Conservation (phyloP, 306 rosid genomes). For the Sesbania bispinosa region DNA sequence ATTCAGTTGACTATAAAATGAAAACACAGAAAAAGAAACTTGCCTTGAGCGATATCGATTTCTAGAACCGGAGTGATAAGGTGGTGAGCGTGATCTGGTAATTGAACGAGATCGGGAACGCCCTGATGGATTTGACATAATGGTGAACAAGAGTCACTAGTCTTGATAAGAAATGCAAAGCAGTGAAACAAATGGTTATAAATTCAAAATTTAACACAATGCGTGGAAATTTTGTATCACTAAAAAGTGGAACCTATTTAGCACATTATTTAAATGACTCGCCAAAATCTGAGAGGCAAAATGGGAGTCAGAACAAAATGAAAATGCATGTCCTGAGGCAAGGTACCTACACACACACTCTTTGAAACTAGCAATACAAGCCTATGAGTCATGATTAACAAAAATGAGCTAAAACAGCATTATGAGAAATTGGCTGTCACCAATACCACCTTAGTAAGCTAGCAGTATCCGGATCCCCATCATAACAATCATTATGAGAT, state of each 20-base stretch:
- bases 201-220: not conserved
- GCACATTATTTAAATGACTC: not conserved
- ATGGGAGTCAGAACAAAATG: not conserved
- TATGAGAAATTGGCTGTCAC: not conserved
- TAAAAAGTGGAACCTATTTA: not conserved
- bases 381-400: too few relatives aligned
- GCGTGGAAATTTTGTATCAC: not conserved
- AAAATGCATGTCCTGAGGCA: too few relatives aligned
- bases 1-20: not conserved
- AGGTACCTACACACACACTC: too few relatives aligned
- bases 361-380: too few relatives aligned
- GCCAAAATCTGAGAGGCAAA: not conserved
- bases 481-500: conserved; percentile 1
- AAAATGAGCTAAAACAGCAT: not conserved
- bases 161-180: conserved; percentile 1
- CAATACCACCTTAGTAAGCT: not conserved
- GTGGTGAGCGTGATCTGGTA: conserved; percentile 80
- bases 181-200: not conserved
- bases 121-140: conserved; percentile 43
- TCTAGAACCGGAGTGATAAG: conserved; percentile 71
- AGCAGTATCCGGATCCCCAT: not conserved
- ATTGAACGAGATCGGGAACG: conserved; percentile 88
- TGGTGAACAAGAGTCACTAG: not conserved
- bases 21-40: conserved; percentile 19
- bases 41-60: conserved; percentile 83